Percentiles rank a stretch among this genome's conserved stretches.
phyloP scores from a whole-genome alignment of 2,329 filamentous ascomycete species.

The Cadophora luteo-olivacea region DNA sequence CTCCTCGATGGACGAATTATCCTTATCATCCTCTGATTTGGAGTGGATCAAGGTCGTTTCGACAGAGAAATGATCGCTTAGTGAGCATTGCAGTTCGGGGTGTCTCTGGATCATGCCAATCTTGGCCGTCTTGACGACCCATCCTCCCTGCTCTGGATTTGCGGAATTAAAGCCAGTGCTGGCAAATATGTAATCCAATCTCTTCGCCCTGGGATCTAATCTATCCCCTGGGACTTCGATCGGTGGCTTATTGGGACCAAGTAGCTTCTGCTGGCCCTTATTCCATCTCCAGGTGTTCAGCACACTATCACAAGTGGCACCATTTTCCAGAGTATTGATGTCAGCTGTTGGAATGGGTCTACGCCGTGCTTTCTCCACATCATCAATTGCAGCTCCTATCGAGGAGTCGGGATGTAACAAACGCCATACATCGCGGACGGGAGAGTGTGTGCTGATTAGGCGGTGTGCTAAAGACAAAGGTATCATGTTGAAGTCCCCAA shows the following conservation, averaged over 20 bases:
- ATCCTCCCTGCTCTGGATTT: slow-evolving; percentile 50
- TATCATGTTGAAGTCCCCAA: slow-evolving; percentile 98
- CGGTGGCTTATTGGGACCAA: slow-evolving; percentile 67
- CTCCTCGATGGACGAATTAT: slow-evolving; percentile 26
- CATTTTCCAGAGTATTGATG: slow-evolving; percentile 81
- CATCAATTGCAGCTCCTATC: slow-evolving; percentile 73
- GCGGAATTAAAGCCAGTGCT: slow-evolving; percentile 55
- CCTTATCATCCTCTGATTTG: slow-evolving; percentile 28
- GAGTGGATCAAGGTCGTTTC: slow-evolving; percentile 70
- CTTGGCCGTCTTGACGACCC: slow-evolving; percentile 73
- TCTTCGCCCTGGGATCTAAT: slow-evolving; percentile 77
- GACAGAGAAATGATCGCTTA: slow-evolving; percentile 95
- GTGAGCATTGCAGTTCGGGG: slow-evolving; percentile 79
- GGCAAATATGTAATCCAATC: slow-evolving; percentile 94
- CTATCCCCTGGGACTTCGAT: slow-evolving; percentile 68
- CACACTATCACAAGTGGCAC: slow-evolving; percentile 83
- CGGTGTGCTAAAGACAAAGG: slow-evolving; percentile 84
- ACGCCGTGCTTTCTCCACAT: slow-evolving; percentile 69
- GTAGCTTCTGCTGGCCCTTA: slow-evolving; percentile 69
- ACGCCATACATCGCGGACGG: slow-evolving; percentile 84
- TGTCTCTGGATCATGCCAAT: slow-evolving; percentile 86
- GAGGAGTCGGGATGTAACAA: slow-evolving; percentile 84
- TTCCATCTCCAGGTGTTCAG: slow-evolving; percentile 96
- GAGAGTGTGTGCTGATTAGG: slow-evolving; percentile 78
- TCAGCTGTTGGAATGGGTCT: slow-evolving; percentile 75